Evolutionary conservation across 1,284 basidiomycete genomes (phyloP).

Genomic region (Austroboletus rostrupii): DNA sequence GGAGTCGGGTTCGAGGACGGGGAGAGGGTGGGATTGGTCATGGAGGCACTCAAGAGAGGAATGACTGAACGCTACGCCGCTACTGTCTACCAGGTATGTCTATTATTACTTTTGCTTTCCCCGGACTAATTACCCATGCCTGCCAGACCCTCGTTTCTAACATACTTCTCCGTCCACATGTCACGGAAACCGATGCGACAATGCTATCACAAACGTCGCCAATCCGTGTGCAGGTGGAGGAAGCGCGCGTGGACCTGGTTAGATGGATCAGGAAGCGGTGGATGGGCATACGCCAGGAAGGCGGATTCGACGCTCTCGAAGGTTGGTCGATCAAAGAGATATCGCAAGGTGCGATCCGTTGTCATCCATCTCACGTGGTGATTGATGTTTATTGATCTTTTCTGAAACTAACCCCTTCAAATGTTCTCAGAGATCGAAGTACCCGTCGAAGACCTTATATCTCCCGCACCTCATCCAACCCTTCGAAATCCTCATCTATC

Average conservation of each 20-base stretch:
- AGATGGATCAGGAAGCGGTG: conserved; percentile 65
- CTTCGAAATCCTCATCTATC: conserved; percentile 28
- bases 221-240: conserved; percentile 67
- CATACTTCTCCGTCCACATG: conserved; percentile 67
- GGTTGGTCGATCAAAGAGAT: conserved; percentile 88
- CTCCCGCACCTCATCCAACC: conserved; percentile 29
- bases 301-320: conserved; percentile 80
- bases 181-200: conserved; percentile 52
- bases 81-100: conserved; percentile 66
- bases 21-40: conserved; percentile 68
- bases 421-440: conserved; percentile 69
- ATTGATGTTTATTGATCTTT: not conserved
- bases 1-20: conserved; percentile 70
- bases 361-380: not conserved
- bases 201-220: conserved; percentile 64
- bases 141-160: conserved; percentile 68
- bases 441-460: conserved; percentile 66
- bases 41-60: conserved; percentile 60
- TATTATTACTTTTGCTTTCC: not conserved
- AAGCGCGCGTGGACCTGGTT: conserved; percentile 65
- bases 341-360: conserved; percentile 57
- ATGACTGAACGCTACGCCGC: conserved; percentile 61
- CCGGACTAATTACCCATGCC: not conserved
- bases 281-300: conserved; percentile 71
- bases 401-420: not conserved